Conservation (phyloP, 768 basidiomycete species). For the Amanita phalloides region DNA sequence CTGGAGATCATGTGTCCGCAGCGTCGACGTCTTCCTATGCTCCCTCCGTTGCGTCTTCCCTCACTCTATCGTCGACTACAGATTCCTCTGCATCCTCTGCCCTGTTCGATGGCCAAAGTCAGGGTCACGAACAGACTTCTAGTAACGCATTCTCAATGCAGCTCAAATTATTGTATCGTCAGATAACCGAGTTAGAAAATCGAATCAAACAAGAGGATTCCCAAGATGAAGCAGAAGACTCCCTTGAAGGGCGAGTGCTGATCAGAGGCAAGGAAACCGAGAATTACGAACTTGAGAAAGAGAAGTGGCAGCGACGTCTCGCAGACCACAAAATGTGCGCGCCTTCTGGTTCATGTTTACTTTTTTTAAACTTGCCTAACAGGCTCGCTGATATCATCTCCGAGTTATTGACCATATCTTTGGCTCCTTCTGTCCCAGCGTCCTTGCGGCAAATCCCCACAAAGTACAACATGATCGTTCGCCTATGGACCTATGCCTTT, state of each 20-base stretch:
- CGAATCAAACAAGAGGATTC: constrained; percentile 57
- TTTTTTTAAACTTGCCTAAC: constrained; percentile 3
- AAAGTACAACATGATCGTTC: constrained; percentile 92
- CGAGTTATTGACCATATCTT: constrained; percentile 75
- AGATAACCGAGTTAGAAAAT: constrained; percentile 69
- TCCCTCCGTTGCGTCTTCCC: constrained; percentile 57
- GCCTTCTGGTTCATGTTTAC: constrained; percentile 6
- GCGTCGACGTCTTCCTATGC: constrained; percentile 71
- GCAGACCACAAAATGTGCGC: constrained; percentile 76
- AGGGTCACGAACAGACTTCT: constrained; percentile 40
- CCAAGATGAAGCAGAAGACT: constrained; percentile 42
- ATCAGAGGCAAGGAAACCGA: constrained; percentile 31
- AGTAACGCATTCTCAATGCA: constrained; percentile 63
- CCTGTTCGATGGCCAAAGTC: constrained; percentile 44
- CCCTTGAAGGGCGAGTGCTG: constrained; percentile 29
- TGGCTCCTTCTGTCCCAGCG: constrained; percentile 79
- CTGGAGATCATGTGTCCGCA: constrained; percentile 62
- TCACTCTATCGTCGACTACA: constrained; percentile 71
- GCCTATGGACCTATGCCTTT: constrained; percentile 89
- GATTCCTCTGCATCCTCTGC: constrained; percentile 69
- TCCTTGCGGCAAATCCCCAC: constrained; percentile 83
- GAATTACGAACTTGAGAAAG: constrained; percentile 55
- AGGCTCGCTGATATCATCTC: constrained; percentile 90
- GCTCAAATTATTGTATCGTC: constrained; percentile 76
- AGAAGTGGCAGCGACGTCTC: constrained; percentile 66